Percentiles rank a stretch among this genome's conserved stretches.
These are phyloP conservation scores for Mycena galericulata DNA, from an alignment of 768 basidiomycete species.

Conservation along the genomic window DNA sequence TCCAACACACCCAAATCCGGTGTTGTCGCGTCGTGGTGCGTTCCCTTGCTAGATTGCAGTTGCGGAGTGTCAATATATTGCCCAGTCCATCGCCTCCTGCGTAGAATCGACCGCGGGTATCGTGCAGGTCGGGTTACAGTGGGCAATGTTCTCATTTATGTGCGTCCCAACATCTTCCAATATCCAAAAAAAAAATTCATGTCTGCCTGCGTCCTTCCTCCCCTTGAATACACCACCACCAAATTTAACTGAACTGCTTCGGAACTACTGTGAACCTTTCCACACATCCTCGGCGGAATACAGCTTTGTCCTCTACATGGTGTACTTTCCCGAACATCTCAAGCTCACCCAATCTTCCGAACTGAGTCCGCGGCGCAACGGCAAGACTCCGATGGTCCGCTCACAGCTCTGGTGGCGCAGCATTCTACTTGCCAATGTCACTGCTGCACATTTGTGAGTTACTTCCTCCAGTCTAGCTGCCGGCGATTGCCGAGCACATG, in stretches of 20 bases:
- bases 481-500: neutral
- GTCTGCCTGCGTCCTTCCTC: too few relatives aligned
- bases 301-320: slow-evolving; percentile 90
- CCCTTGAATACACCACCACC: too few relatives aligned
- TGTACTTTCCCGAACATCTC: slow-evolving; percentile 89
- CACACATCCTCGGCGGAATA: neutral
- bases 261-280: neutral
- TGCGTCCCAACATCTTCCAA: slow-evolving; percentile 53
- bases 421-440: slow-evolving; percentile 77
- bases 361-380: neutral
- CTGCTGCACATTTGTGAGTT: slow-evolving; percentile 79
- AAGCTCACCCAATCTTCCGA: slow-evolving; percentile 65
- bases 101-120: slow-evolving; percentile 75
- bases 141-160: slow-evolving; percentile 89
- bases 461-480: neutral
- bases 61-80: slow-evolving; percentile 11
- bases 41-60: slow-evolving; percentile 20
- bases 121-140: slow-evolving; percentile 84
- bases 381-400: slow-evolving; percentile 9
- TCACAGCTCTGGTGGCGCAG: slow-evolving; percentile 74
- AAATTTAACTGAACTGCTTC: too few relatives aligned
- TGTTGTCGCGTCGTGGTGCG: slow-evolving; percentile 86
- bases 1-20: slow-evolving; percentile 85
- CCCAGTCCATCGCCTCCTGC: slow-evolving; percentile 66
- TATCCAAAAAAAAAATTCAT: too few relatives aligned